phyloP scores from a whole-genome alignment of 768 basidiomycete genomes.

The Sarcodon aspratus region DNA sequence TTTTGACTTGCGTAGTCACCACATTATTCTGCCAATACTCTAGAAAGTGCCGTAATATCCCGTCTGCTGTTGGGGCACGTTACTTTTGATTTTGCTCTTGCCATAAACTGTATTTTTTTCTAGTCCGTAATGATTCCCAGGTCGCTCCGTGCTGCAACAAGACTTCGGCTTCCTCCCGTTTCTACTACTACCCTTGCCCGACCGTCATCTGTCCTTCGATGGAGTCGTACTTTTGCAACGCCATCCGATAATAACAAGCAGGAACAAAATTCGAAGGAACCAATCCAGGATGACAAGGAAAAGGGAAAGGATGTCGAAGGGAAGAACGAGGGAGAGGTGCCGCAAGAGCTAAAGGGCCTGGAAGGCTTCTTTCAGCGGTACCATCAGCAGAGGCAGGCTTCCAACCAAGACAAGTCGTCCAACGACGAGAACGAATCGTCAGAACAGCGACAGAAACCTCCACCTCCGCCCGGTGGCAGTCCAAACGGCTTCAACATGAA shows the following conservation, averaged over 20 bases:
- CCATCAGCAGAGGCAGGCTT: constrained; percentile 18
- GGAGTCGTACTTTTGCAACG: constrained; percentile 36
- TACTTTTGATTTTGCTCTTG: too few species aligned
- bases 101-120: background rate
- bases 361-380: constrained; percentile 76
- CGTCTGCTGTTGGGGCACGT: too few species aligned
- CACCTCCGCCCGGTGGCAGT: constrained; percentile 29
- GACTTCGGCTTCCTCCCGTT: background rate
- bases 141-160: background rate
- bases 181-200: background rate
- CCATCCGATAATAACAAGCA: constrained; percentile 27
- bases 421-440: constrained; percentile 20
- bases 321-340: constrained; percentile 19
- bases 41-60: too few species aligned
- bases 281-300: constrained; percentile 17
- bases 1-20: too few species aligned
- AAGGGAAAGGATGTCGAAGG: constrained; percentile 26
- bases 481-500: constrained; percentile 43
- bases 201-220: background rate
- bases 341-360: constrained; percentile 43
- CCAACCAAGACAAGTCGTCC: constrained; percentile 6
- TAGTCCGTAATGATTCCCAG: background rate
- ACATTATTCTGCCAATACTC: too few species aligned
- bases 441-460: constrained; percentile 33
- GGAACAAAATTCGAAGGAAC: constrained; percentile 15